phyloP scores from a whole-genome alignment of 805 yeast species.

The Scheffersomyces lignosus region DNA sequence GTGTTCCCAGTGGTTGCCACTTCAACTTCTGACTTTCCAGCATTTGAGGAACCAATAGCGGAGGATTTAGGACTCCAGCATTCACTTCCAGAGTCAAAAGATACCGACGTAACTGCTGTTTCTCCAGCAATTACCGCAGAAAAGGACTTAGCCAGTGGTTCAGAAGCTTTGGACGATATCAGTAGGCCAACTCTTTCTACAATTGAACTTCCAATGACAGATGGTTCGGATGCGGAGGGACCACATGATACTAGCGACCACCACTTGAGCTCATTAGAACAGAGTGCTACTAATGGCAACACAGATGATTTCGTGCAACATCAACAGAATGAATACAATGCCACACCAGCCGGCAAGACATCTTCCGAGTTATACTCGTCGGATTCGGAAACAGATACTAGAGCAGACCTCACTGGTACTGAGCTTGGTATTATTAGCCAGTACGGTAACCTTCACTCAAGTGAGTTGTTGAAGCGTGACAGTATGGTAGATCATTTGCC shows the following conservation, averaged over 20 bases:
- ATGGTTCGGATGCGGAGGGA: not conserved
- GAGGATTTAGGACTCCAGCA: no score
- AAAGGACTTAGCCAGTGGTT: no score
- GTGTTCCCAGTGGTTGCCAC: no score
- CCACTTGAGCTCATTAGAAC: not conserved
- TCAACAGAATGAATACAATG: not conserved
- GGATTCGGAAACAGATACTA: conserved; percentile 4
- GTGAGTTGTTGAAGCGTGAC: conserved; percentile 16
- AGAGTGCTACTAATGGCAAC: not conserved
- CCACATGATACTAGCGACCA: not conserved
- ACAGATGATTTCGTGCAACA: not conserved
- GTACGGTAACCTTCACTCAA: conserved; percentile 18
- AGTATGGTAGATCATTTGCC: conserved; percentile 4
- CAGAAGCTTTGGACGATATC: conserved; percentile 20
- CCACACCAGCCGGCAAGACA: no score
- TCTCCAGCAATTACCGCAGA: no score
- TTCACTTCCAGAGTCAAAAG: no score
- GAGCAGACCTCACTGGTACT: conserved; percentile 2
- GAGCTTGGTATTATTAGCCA: conserved; percentile 22
- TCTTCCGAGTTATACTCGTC: not conserved
- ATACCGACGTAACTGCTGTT: no score
- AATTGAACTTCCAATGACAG: not conserved
- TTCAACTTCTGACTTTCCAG: no score
- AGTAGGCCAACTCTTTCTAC: not conserved
- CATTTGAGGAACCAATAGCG: no score